Percentiles rank a stretch among this genome's conserved stretches.
Evolutionary conservation across 768 basidiomycete species (phyloP).

Genomic region (Coprinopsis sp.): DNA sequence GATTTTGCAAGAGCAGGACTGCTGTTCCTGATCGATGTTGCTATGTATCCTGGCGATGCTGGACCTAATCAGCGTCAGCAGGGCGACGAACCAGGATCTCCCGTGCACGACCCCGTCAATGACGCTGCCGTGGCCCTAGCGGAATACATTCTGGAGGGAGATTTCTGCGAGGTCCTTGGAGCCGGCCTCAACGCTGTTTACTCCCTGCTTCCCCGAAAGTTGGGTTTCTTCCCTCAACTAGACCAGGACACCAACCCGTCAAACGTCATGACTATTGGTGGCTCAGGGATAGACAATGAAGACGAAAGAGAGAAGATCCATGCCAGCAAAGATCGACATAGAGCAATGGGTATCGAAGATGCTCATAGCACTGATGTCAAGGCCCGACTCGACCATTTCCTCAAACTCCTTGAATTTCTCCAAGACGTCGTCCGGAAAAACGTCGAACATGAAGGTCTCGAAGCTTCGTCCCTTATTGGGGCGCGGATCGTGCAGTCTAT

Average conservation of each 20-base stretch:
- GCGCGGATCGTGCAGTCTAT: slow-evolving; percentile 80
- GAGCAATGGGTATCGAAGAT: slow-evolving; percentile 67
- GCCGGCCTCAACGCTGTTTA: slow-evolving; percentile 93
- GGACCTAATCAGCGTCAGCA: neutral
- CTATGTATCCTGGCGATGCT: slow-evolving; percentile 69
- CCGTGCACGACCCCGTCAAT: slow-evolving; percentile 63
- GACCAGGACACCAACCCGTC: slow-evolving; percentile 36
- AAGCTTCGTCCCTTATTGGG: slow-evolving; percentile 66
- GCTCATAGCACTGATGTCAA: slow-evolving; percentile 74
- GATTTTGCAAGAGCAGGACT: slow-evolving; percentile 91
- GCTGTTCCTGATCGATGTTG: slow-evolving; percentile 92
- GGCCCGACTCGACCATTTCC: slow-evolving; percentile 77
- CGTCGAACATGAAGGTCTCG: slow-evolving; percentile 40
- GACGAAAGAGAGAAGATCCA: slow-evolving; percentile 51
- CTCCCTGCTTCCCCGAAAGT: slow-evolving; percentile 83
- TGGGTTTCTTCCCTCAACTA: slow-evolving; percentile 56
- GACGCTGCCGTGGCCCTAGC: slow-evolving; percentile 86
- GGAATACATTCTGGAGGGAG: slow-evolving; percentile 93
- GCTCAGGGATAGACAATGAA: slow-evolving; percentile 47
- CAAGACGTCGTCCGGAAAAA: slow-evolving; percentile 84
- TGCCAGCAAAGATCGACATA: slow-evolving; percentile 44
- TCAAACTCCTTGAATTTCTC: slow-evolving; percentile 86
- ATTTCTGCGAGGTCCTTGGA: slow-evolving; percentile 95
- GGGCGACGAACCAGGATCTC: slow-evolving; percentile 36
- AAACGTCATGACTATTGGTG: slow-evolving; percentile 69